Evolutionary conservation across 139 green algal species (phyloP).

Genomic region (Chara braunii): DNA sequence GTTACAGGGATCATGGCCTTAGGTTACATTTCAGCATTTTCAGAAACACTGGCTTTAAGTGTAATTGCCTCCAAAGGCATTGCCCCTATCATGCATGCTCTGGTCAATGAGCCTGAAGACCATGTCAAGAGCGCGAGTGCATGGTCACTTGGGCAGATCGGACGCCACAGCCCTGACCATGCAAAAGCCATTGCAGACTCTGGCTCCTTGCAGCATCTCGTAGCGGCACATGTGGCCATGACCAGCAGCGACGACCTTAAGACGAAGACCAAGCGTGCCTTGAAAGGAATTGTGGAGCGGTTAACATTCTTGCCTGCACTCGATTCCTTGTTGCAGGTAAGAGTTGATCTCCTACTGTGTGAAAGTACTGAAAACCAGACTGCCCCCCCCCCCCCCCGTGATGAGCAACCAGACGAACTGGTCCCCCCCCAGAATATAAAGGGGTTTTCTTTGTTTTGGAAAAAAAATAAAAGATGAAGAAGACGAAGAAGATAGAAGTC

Average conservation of each 20-base stretch:
- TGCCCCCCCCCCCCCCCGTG: too few species aligned
- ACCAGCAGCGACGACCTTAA: conserved; percentile 64
- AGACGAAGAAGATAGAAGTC: too few species aligned
- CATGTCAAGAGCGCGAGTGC: conserved; percentile 64
- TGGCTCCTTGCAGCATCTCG: conserved; percentile 60
- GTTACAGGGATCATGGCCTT: conserved; percentile 70
- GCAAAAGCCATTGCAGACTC: conserved; percentile 77
- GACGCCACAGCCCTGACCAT: conserved; percentile 74
- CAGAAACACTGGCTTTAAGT: conserved; percentile 69
- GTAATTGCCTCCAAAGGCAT: conserved; percentile 74
- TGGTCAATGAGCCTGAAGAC: conserved; percentile 69
- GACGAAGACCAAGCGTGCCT: conserved; percentile 68
- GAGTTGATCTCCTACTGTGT: too few species aligned
- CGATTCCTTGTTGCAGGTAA: conserved; percentile 68
- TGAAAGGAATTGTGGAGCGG: conserved; percentile 70
- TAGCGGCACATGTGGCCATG: conserved; percentile 48
- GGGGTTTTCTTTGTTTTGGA: too few species aligned
- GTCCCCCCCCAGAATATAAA: too few species aligned
- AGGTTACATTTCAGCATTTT: conserved; percentile 79
- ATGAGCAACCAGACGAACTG: too few species aligned
- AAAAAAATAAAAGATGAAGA: too few species aligned
- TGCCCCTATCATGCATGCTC: conserved; percentile 55
- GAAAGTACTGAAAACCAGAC: too few species aligned
- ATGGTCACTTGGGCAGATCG: conserved; percentile 69
- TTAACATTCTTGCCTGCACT: conserved; percentile 70